Evolutionary conservation across 441 rosid species (phyloP).

Genomic region (Iberis amara): DNA sequence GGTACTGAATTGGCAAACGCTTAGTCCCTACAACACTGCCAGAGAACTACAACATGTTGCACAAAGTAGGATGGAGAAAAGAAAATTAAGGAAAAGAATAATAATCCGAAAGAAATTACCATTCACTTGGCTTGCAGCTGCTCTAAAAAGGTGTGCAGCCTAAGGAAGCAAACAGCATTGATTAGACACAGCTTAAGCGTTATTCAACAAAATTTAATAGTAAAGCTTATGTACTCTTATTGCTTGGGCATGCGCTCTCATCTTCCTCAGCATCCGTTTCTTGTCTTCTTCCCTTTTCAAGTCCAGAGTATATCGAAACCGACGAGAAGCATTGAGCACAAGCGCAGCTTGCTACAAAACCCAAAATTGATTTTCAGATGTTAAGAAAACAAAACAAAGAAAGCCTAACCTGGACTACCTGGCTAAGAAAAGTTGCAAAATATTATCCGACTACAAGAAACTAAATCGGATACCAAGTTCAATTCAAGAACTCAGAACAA

Average conservation of each 20-base stretch:
- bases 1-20: background rate
- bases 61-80: constrained; percentile 1
- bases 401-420: background rate
- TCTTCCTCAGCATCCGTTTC: constrained; percentile 54
- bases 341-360: constrained; percentile 85
- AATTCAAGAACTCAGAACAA: background rate
- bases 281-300: constrained; percentile 86
- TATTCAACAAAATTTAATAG: background rate
- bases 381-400: background rate
- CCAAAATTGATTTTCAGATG: constrained; percentile 1
- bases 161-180: constrained; percentile 31
- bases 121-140: constrained; percentile 43
- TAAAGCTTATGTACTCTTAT: constrained; percentile 45
- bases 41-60: constrained; percentile 15
- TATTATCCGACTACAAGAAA: background rate
- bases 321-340: constrained; percentile 90
- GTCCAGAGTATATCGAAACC: constrained; percentile 89
- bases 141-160: constrained; percentile 85
- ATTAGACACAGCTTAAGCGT: constrained; percentile 14
- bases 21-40: background rate
- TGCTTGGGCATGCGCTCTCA: constrained; percentile 83
- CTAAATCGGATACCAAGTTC: background rate
- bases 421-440: background rate
- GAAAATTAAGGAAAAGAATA: constrained; percentile 11
- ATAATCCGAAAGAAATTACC: constrained; percentile 39